A percentile compares a stretch with the other conserved stretches of the same genome.
Conservation (phyloP, 2,329 filamentous ascomycete genomes). For the Thielaviopsis populi region DNA sequence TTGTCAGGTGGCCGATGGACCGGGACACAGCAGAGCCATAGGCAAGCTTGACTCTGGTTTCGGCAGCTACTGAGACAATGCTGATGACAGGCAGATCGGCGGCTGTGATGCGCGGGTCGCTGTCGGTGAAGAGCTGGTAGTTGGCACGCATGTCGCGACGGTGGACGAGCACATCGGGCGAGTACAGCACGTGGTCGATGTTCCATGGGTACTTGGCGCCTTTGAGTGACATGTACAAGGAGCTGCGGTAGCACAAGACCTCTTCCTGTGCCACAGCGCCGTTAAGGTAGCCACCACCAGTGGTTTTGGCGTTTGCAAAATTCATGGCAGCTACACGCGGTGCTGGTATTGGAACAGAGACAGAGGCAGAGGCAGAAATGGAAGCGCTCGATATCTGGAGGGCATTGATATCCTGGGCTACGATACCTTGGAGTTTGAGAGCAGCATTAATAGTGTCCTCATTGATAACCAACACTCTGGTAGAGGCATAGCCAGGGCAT, state of each 20-base stretch:
- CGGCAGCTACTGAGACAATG: slow-evolving; percentile 45
- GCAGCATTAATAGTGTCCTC: slow-evolving; percentile 10
- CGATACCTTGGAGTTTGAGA: not conserved
- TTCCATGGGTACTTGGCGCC: slow-evolving; percentile 38
- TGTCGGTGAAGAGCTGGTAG: slow-evolving; percentile 30
- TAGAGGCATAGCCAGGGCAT: not conserved
- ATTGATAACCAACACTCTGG: not conserved
- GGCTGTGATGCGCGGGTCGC: slow-evolving; percentile 18
- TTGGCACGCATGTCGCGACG: slow-evolving; percentile 33
- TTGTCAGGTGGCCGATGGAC: slow-evolving; percentile 16
- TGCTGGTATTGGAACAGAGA: not conserved
- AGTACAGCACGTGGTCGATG: slow-evolving; percentile 39
- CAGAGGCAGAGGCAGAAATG: not conserved
- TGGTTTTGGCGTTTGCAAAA: slow-evolving; percentile 18
- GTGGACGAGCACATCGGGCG: slow-evolving; percentile 44
- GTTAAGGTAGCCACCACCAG: slow-evolving; percentile 49
- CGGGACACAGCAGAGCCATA: not conserved
- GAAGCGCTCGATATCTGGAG: not conserved
- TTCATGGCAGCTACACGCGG: slow-evolving; percentile 5
- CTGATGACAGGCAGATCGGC: slow-evolving; percentile 36
- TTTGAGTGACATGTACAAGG: slow-evolving; percentile 35
- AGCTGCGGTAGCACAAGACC: slow-evolving; percentile 49
- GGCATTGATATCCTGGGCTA: not conserved
- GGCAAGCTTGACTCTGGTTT: slow-evolving; percentile 21
- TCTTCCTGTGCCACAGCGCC: slow-evolving; percentile 55